These are phyloP conservation scores for Ambrosiella xylebori DNA, from an alignment of 2,329 filamentous ascomycete species.

Conservation along the genomic window DNA sequence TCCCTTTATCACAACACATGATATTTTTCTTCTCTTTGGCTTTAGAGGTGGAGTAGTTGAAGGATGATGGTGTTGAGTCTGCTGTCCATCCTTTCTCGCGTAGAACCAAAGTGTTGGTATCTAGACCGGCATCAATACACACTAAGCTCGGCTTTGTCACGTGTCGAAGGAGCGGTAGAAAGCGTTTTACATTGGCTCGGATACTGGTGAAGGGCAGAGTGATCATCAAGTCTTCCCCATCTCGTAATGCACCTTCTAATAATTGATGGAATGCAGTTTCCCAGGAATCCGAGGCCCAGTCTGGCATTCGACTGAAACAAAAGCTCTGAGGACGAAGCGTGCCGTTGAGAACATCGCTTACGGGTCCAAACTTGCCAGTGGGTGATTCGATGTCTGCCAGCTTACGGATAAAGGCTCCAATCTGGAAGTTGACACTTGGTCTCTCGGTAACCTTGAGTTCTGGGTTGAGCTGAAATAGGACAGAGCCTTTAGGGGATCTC, in stretches of 20 bases:
- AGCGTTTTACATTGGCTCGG: slow-evolving; percentile 32
- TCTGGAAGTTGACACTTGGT: slow-evolving; percentile 27
- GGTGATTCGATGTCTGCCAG: slow-evolving; percentile 29
- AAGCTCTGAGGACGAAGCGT: slow-evolving; percentile 2
- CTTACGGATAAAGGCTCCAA: slow-evolving; percentile 27
- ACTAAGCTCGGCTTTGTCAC: slow-evolving; percentile 36
- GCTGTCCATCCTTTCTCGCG: slow-evolving; percentile 3
- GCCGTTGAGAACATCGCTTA: slow-evolving; percentile 14
- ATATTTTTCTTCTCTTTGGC: too few relatives aligned
- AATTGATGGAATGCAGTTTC: slow-evolving; percentile 37
- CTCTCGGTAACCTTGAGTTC: slow-evolving; percentile 22
- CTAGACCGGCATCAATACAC: slow-evolving; percentile 34
- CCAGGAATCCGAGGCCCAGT: slow-evolving; percentile 27
- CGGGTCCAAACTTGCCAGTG: slow-evolving; percentile 30
- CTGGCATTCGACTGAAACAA: slow-evolving; percentile 5
- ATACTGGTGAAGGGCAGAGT: slow-evolving; percentile 39
- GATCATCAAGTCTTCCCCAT: slow-evolving; percentile 42
- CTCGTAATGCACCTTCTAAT: slow-evolving; percentile 37
- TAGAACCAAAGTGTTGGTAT: slow-evolving; percentile 31
- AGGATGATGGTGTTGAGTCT: neutral
- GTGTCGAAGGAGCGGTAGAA: slow-evolving; percentile 32
- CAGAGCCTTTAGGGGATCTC: slow-evolving; percentile 21
- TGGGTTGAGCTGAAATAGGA: slow-evolving; percentile 22
- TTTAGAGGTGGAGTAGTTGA: neutral
- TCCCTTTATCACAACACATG: too few relatives aligned